Percentiles rank a stretch among this genome's conserved stretches.
These are phyloP conservation scores for Suillus sp. DNA, from an alignment of 768 basidiomycete genomes.

Conservation along the genomic window DNA sequence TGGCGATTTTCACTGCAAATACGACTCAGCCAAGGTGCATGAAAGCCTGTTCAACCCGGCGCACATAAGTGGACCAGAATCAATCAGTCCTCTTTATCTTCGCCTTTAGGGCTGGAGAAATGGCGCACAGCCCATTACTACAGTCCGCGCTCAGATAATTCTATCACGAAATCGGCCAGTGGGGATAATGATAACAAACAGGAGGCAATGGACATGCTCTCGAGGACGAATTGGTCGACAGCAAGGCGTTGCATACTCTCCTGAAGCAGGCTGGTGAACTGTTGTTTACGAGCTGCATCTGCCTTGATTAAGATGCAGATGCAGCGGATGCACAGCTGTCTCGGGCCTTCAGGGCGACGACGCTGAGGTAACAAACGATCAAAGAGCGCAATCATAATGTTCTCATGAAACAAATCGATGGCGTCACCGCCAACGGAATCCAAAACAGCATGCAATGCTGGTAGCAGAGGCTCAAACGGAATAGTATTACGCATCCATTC, in stretches of 20 bases:
- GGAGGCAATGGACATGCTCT: slow-evolving; percentile 36
- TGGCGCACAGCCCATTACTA: slow-evolving; percentile 56
- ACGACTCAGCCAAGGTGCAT: slow-evolving; percentile 1
- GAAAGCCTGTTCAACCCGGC: slow-evolving; percentile 17
- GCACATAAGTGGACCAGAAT: slow-evolving; percentile 41
- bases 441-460: slow-evolving; percentile 49
- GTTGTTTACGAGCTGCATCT: slow-evolving; percentile 23
- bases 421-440: slow-evolving; percentile 35
- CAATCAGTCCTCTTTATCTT: slow-evolving; percentile 21
- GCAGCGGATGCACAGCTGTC: slow-evolving; percentile 23
- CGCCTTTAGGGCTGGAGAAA: slow-evolving; percentile 39
- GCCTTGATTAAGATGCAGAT: slow-evolving; percentile 32
- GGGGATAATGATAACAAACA: slow-evolving; percentile 24
- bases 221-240: slow-evolving; percentile 29
- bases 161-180: slow-evolving; percentile 28
- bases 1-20: slow-evolving; percentile 18
- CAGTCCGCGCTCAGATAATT: slow-evolving; percentile 47
- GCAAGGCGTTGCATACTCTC: slow-evolving; percentile 30
- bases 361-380: slow-evolving; percentile 22
- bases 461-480: slow-evolving; percentile 33
- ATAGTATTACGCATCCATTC: slow-evolving; percentile 48
- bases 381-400: slow-evolving; percentile 28
- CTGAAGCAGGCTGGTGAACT: slow-evolving; percentile 27
- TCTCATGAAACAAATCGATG: slow-evolving; percentile 22
- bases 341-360: neutral